These are phyloP conservation scores for Russula brevipes DNA, from an alignment of 768 basidiomycete species.

Conservation along the genomic window DNA sequence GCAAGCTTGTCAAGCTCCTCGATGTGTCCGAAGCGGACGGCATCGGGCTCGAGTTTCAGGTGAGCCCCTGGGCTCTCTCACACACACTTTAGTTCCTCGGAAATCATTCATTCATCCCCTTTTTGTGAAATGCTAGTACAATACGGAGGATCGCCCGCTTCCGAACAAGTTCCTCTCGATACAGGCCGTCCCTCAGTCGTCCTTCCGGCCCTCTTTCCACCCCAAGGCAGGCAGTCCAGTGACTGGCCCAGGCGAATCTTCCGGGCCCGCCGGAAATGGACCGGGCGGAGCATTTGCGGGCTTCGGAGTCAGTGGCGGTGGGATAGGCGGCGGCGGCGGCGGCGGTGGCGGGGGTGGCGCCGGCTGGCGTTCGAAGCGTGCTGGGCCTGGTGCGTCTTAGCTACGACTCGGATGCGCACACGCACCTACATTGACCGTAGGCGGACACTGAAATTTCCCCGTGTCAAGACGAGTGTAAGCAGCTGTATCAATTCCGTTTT, in stretches of 20 bases:
- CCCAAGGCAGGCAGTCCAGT: constrained; percentile 32
- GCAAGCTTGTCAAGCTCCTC: constrained; percentile 73
- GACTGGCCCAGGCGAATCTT: constrained; percentile 28
- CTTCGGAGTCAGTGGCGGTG: constrained; percentile 36
- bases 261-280: constrained; percentile 26
- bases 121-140: constrained; percentile 47
- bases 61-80: constrained; percentile 32
- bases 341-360: background rate
- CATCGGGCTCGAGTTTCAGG: constrained; percentile 89
- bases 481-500: constrained; percentile 6
- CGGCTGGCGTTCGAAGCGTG: constrained; percentile 14
- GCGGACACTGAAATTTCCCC: background rate
- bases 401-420: background rate
- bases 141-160: constrained; percentile 80
- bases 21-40: constrained; percentile 80
- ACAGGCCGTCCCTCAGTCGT: constrained; percentile 60
- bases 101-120: background rate
- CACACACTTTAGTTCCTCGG: background rate
- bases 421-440: background rate
- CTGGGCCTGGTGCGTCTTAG: constrained; percentile 3
- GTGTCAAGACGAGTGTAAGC: constrained; percentile 7
- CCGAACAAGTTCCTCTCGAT: constrained; percentile 81
- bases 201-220: constrained; percentile 65
- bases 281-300: constrained; percentile 44
- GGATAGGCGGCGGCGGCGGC: constrained; percentile 23